Evolutionary conservation across 148 eudicot species (phyloP).

Genomic region (Chenopodium suecicum): DNA sequence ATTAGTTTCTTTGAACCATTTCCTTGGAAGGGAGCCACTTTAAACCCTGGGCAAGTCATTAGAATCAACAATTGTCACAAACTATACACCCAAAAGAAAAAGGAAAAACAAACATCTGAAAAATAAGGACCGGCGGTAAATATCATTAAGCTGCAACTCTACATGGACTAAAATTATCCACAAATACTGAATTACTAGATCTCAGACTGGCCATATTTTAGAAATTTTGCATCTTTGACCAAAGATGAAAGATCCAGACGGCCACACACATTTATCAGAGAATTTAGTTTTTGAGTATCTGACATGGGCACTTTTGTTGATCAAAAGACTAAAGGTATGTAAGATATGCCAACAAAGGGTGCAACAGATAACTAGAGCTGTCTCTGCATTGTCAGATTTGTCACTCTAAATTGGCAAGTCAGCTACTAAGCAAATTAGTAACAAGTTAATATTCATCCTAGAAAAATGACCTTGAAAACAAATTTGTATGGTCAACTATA

Average conservation of each 20-base stretch:
- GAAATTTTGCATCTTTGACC: neutral
- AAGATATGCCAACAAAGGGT: neutral
- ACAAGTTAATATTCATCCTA: neutral
- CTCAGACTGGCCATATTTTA: neutral
- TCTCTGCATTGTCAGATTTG: neutral
- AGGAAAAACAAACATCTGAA: too few relatives aligned
- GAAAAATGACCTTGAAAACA: neutral
- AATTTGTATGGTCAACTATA: neutral
- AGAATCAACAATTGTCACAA: constrained; percentile 12
- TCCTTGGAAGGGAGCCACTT: constrained; percentile 30
- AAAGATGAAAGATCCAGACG: neutral
- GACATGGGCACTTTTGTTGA: neutral
- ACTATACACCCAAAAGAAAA: too few relatives aligned
- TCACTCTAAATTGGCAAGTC: neutral
- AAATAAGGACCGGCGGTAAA: neutral
- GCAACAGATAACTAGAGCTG: neutral
- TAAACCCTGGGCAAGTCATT: constrained; percentile 26
- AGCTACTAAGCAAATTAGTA: constrained; percentile 4
- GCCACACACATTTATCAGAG: neutral
- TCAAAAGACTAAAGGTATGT: neutral
- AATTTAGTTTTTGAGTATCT: neutral
- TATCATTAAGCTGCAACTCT: neutral
- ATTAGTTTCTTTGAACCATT: constrained; percentile 22
- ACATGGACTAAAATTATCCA: neutral
- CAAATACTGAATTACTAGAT: neutral